Percentiles rank a stretch among this genome's conserved stretches.
Evolutionary conservation across 1,284 basidiomycete genomes (phyloP).

Genomic region (Marasmius fiardii): DNA sequence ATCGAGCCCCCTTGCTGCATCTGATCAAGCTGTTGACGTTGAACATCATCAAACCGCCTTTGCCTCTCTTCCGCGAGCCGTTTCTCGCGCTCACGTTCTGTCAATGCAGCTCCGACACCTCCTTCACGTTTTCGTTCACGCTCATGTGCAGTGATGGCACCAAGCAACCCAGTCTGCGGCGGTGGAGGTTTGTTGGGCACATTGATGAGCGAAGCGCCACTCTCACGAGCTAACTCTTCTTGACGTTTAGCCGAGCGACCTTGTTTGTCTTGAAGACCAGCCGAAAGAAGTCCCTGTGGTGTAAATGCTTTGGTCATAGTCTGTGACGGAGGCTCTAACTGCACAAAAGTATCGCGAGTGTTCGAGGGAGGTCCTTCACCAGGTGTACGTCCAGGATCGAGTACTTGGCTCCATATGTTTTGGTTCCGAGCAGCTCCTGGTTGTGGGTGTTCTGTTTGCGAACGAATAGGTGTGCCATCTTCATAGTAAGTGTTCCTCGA

Average conservation of each 20-base stretch:
- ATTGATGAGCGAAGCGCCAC: slow-evolving; percentile 87
- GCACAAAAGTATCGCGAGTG: slow-evolving; percentile 74
- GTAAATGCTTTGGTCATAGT: slow-evolving; percentile 91
- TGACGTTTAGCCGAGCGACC: slow-evolving; percentile 94
- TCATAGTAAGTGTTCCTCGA: slow-evolving; percentile 41
- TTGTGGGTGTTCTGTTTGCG: slow-evolving; percentile 45
- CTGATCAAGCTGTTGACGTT: slow-evolving; percentile 85
- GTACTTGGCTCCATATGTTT: slow-evolving; percentile 82
- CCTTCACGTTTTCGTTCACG: slow-evolving; percentile 92
- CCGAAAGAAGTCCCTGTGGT: slow-evolving; percentile 91
- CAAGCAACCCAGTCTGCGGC: slow-evolving; percentile 92
- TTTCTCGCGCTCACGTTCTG: slow-evolving; percentile 92
- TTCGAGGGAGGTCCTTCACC: slow-evolving; percentile 35
- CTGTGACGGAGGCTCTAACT: slow-evolving; percentile 71
- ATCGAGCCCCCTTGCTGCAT: slow-evolving; percentile 70
- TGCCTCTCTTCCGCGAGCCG: slow-evolving; percentile 88
- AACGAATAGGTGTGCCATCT: slow-evolving; percentile 41
- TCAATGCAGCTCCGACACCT: slow-evolving; percentile 90
- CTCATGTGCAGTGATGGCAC: slow-evolving; percentile 94
- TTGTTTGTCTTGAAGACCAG: slow-evolving; percentile 92
- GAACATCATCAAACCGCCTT: slow-evolving; percentile 86
- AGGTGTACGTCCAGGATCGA: slow-evolving; percentile 63
- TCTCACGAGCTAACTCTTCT: slow-evolving; percentile 89
- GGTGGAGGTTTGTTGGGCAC: slow-evolving; percentile 93
- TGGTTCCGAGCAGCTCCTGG: slow-evolving; percentile 53